Conservation (phyloP, 169 alveolate genomes). For the Amoebophrya sp. region DNA sequence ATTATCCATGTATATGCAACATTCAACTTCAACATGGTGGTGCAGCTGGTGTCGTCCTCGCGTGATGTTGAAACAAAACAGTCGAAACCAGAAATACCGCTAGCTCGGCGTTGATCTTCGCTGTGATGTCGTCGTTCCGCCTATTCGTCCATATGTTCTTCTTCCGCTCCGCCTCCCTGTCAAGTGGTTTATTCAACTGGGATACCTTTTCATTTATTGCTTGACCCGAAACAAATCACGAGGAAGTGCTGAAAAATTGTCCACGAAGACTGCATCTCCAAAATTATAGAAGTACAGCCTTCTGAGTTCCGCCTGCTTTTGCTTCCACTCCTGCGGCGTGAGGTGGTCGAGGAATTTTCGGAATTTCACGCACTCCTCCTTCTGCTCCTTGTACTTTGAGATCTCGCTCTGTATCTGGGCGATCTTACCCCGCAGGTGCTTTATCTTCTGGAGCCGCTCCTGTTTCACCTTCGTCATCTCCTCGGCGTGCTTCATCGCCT, state of each 20-base stretch:
- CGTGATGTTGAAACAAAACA: background rate
- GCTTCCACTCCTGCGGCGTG: slow-evolving; percentile 38
- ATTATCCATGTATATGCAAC: no score
- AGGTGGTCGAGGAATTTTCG: slow-evolving; percentile 33
- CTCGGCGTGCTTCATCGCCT: slow-evolving; percentile 41
- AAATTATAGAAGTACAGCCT: background rate
- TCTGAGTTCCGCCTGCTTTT: slow-evolving; percentile 20
- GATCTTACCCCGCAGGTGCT: slow-evolving; percentile 21
- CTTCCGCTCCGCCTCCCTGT: background rate
- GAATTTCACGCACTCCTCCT: slow-evolving; percentile 34
- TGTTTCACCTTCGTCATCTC: slow-evolving; percentile 30
- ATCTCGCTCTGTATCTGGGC: slow-evolving; percentile 26
- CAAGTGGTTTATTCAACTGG: background rate
- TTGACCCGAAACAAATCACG: no score
- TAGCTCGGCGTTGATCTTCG: background rate
- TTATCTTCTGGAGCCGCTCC: slow-evolving; percentile 25
- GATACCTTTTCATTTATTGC: no score
- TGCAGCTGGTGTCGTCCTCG: no score
- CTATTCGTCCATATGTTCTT: background rate
- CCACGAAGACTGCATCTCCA: no score
- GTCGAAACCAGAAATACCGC: background rate
- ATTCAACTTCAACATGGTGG: no score
- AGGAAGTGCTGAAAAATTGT: no score
- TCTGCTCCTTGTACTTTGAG: slow-evolving; percentile 35
- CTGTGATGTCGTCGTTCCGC: background rate